Percentiles rank a stretch among this genome's conserved stretches.
Conservation (phyloP, 1,284 basidiomycete genomes). For the Malassezia equina region DNA sequence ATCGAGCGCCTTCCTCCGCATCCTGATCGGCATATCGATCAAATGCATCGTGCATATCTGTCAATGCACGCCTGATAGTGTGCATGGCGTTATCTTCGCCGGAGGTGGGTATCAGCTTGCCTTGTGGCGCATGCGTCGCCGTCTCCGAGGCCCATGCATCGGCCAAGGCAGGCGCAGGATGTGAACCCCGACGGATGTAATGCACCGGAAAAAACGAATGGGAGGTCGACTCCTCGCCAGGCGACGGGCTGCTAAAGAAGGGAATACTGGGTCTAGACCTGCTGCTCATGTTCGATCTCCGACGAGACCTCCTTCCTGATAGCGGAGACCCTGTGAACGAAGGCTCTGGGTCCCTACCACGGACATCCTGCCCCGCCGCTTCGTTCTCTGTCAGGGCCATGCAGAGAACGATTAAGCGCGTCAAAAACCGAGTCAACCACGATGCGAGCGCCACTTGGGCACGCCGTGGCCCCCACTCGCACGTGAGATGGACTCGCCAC, state of each 20-base stretch:
- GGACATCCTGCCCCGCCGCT: neutral
- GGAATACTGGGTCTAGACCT: neutral
- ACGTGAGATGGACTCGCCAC: neutral
- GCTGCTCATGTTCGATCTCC: neutral
- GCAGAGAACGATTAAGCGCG: neutral
- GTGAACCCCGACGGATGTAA: neutral
- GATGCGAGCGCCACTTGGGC: neutral
- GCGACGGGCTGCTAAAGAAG: neutral
- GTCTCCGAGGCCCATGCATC: neutral
- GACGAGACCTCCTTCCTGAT: neutral
- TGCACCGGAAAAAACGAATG: neutral
- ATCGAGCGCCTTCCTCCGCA: constrained; percentile 5
- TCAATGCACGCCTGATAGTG: neutral
- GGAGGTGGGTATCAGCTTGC: neutral
- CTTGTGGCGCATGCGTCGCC: neutral
- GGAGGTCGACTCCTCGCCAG: neutral
- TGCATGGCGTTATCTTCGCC: neutral
- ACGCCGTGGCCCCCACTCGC: neutral
- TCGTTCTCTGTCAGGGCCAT: neutral
- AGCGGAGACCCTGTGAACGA: neutral
- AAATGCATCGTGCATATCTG: constrained; percentile 1
- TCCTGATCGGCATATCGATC: neutral
- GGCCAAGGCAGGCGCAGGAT: neutral
- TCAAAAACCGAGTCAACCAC: neutral
- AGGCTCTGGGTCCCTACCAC: neutral